Evolutionary conservation across 2,329 filamentous ascomycete species (phyloP).

Genomic region (Penicillium sp.): DNA sequence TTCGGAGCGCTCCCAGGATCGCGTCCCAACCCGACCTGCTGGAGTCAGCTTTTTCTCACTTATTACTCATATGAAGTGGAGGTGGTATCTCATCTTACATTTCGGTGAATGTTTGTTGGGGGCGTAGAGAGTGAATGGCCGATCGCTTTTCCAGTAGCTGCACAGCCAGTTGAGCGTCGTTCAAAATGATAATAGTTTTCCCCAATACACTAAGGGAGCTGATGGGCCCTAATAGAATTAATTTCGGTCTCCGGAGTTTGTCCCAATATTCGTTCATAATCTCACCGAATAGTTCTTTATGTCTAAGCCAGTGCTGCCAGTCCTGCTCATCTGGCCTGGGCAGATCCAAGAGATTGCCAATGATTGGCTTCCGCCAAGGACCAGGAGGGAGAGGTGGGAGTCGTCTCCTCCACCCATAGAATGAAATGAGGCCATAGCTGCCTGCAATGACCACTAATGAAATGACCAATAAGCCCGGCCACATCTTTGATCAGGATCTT

Average conservation of each 20-base stretch:
- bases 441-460: neutral
- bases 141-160: conserved; percentile 38
- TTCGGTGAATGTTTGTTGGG: conserved; percentile 32
- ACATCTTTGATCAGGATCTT: neutral
- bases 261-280: neutral
- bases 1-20: conserved; percentile 36
- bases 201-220: conserved; percentile 38
- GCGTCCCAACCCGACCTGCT: conserved; percentile 41
- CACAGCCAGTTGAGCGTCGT: conserved; percentile 30
- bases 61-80: neutral
- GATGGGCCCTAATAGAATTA: conserved; percentile 29
- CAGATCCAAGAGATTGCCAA: conserved; percentile 54
- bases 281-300: conserved; percentile 42
- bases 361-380: conserved; percentile 48
- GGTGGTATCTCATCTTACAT: conserved; percentile 31
- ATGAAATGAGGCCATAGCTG: neutral
- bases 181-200: conserved; percentile 35
- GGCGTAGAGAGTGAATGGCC: conserved; percentile 28
- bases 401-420: neutral
- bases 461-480: neutral
- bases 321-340: conserved; percentile 42
- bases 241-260: neutral
- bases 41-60: neutral
- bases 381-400: conserved; percentile 49
- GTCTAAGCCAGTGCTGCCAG: conserved; percentile 45